Evolutionary conservation across 2,329 filamentous ascomycete genomes (phyloP).

Genomic region (Diaporthe helianthi): DNA sequence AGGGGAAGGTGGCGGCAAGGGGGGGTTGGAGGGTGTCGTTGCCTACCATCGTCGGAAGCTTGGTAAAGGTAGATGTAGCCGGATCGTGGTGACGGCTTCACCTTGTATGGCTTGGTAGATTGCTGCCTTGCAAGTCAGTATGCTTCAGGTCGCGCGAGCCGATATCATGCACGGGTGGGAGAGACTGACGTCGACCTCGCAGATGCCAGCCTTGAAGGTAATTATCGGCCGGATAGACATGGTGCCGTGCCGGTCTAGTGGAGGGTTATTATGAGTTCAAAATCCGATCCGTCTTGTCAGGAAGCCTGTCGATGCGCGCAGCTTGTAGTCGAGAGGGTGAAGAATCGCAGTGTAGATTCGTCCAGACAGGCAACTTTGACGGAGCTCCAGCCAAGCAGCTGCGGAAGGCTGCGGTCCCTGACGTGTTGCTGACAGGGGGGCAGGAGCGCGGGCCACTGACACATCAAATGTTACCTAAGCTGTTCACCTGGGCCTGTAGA

Average conservation of each 20-base stretch:
- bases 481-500: no score
- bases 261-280: not conserved
- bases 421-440: slow-evolving; percentile 34
- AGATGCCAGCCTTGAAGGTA: slow-evolving; percentile 95
- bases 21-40: not conserved
- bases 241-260: slow-evolving; percentile 36
- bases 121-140: slow-evolving; percentile 45
- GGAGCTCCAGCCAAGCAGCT: slow-evolving; percentile 29
- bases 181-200: slow-evolving; percentile 77
- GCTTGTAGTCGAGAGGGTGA: not conserved
- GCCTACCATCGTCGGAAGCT: slow-evolving; percentile 75
- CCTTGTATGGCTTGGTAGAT: slow-evolving; percentile 69
- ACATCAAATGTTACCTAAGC: not conserved
- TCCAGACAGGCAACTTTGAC: slow-evolving; percentile 22
- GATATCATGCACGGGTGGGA: slow-evolving; percentile 25
- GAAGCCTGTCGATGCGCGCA: not conserved
- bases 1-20: slow-evolving; percentile 2
- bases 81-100: slow-evolving; percentile 74
- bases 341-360: slow-evolving; percentile 3
- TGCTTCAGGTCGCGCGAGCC: slow-evolving; percentile 29
- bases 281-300: slow-evolving; percentile 19
- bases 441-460: not conserved
- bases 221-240: slow-evolving; percentile 90
- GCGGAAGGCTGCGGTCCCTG: slow-evolving; percentile 35
- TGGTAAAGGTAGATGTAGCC: slow-evolving; percentile 90